These are phyloP conservation scores for Aspergillus diversus DNA, from an alignment of 495 filamentous ascomycete species.

Conservation along the genomic window DNA sequence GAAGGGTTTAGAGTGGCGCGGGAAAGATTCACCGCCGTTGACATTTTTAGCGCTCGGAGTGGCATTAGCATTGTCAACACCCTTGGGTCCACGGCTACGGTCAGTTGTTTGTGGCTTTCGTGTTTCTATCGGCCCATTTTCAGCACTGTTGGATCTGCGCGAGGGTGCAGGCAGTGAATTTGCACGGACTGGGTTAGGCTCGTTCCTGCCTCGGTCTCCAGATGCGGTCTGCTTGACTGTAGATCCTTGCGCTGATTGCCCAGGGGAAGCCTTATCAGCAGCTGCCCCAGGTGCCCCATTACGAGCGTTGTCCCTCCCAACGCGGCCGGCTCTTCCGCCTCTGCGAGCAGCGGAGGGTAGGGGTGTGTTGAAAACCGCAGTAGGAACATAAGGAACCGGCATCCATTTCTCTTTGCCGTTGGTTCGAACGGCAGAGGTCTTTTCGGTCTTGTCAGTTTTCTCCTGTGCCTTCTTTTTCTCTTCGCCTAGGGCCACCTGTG, in stretches of 20 bases:
- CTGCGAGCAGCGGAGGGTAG: constrained; percentile 67
- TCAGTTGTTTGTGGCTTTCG: constrained; percentile 41
- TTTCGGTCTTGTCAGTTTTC: constrained; percentile 66
- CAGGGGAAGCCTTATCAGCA: constrained; percentile 45
- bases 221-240: constrained; percentile 38
- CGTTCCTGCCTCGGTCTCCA: constrained; percentile 45
- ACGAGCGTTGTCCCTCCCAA: constrained; percentile 59
- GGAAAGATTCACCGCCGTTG: constrained; percentile 35
- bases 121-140: constrained; percentile 36
- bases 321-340: constrained; percentile 58
- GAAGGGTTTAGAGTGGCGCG: constrained; percentile 40
- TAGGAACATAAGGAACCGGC: constrained; percentile 72
- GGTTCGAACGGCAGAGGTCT: constrained; percentile 52
- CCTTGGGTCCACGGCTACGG: constrained; percentile 39
- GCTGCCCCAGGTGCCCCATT: constrained; percentile 48
- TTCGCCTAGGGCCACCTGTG: constrained; percentile 74
- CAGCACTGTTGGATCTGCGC: constrained; percentile 43
- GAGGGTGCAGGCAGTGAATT: constrained; percentile 47
- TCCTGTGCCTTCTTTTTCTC: constrained; percentile 72
- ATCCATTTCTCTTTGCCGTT: constrained; percentile 76
- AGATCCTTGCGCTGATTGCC: constrained; percentile 33
- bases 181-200: constrained; percentile 41
- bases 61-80: constrained; percentile 33
- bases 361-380: constrained; percentile 80
- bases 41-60: constrained; percentile 19